Conservation (phyloP, 805 yeast genomes). For the Candida ipomoeae region DNA sequence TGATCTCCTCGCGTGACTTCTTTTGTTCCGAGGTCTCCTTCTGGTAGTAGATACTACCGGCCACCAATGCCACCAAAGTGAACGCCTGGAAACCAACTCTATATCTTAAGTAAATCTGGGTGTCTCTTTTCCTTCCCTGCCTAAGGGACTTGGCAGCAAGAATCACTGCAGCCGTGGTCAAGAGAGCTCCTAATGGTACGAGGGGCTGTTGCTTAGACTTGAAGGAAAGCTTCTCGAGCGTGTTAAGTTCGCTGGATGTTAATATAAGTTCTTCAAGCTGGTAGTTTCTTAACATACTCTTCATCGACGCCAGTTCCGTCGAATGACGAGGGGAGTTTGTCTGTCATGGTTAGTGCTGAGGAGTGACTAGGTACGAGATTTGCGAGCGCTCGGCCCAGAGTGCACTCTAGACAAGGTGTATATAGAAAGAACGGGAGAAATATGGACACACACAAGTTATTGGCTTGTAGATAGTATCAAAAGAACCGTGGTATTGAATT, state of each 20-base stretch:
- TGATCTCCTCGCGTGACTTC: conserved; percentile 51
- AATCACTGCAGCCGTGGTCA: conserved; percentile 76
- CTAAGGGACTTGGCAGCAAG: conserved; percentile 75
- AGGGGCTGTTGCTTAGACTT: conserved; percentile 82
- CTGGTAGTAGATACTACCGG: conserved; percentile 72
- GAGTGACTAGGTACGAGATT: not conserved
- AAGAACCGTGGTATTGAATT: no score
- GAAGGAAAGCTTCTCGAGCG: conserved; percentile 53
- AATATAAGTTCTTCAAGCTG: conserved; percentile 10
- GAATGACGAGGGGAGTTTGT: conserved; percentile 45
- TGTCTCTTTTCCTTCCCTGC: conserved; percentile 65
- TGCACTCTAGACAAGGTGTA: not conserved
- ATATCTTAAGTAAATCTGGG: conserved; percentile 85
- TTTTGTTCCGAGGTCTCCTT: conserved; percentile 40
- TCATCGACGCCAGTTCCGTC: conserved; percentile 36
- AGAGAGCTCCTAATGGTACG: conserved; percentile 77
- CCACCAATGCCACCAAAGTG: conserved; percentile 76
- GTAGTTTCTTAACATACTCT: conserved; percentile 38
- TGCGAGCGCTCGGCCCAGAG: conserved; percentile 4
- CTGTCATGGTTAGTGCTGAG: conserved; percentile 6
- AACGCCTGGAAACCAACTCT: conserved; percentile 84
- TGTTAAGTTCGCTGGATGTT: conserved; percentile 32
- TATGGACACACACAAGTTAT: not conserved
- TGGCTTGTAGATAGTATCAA: no score
- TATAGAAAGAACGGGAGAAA: not conserved